Conservation (phyloP, 176 grass and related monocot species). For the Saccharum spontaneum region DNA sequence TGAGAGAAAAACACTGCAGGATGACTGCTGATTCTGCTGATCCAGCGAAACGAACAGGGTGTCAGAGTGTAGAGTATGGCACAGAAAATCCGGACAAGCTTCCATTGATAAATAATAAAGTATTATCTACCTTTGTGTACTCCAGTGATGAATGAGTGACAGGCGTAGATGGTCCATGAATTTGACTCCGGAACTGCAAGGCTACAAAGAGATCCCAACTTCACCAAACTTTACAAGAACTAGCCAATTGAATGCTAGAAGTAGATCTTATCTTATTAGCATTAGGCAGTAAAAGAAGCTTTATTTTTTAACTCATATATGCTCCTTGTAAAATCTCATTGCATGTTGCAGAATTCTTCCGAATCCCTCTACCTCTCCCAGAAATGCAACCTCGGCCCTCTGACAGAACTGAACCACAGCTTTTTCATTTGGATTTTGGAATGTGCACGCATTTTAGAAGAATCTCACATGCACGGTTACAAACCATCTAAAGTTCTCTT, state of each 20-base stretch:
- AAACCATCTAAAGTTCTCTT: neutral
- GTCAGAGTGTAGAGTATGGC: neutral
- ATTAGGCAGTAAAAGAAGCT: neutral
- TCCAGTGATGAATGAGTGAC: constrained; percentile 38
- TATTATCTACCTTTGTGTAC: constrained; percentile 23
- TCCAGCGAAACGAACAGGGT: too few species aligned
- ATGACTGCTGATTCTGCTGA: too few species aligned
- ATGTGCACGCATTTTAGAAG: neutral
- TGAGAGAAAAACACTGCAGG: too few species aligned
- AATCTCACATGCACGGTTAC: neutral
- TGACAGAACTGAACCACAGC: neutral
- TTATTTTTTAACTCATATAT: neutral
- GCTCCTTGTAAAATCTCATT: neutral
- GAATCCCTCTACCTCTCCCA: neutral
- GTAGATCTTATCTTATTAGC: neutral
- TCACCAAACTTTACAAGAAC: constrained; percentile 12
- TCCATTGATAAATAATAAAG: constrained; percentile 29
- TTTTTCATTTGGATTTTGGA: neutral
- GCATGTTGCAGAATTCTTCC: neutral
- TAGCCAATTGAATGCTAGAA: neutral
- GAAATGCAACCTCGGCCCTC: neutral
- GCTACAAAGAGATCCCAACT: constrained; percentile 35
- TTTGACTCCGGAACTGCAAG: constrained; percentile 36
- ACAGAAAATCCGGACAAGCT: constrained; percentile 25
- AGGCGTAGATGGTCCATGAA: constrained; percentile 36